phyloP scores from a whole-genome alignment of 225 moss, liverwort and hornwort species.

The Antitrichia curtipendula region DNA sequence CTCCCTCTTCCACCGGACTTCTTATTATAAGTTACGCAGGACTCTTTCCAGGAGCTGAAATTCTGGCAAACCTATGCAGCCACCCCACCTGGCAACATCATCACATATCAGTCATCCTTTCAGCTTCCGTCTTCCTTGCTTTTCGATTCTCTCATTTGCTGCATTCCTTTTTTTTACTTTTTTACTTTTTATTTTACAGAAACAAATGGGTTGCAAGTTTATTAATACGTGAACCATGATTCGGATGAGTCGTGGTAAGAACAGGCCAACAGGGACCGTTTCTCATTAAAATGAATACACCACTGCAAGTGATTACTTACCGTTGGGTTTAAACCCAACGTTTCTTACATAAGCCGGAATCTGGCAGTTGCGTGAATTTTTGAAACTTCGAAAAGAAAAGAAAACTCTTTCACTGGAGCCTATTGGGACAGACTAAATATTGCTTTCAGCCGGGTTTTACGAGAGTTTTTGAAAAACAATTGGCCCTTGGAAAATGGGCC shows the following conservation, averaged over 20 bases:
- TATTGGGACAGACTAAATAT: too few species aligned
- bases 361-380: neutral
- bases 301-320: neutral
- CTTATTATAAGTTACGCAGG: neutral
- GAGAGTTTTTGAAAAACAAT: neutral
- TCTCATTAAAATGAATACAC: neutral
- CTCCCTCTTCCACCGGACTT: neutral
- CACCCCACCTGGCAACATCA: neutral
- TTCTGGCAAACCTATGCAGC: neutral
- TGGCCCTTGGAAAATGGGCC: neutral
- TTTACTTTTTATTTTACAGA: neutral
- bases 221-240: neutral
- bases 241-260: too few species aligned
- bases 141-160: neutral
- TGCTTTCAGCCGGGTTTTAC: neutral
- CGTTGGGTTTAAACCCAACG: neutral
- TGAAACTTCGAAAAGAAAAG: neutral
- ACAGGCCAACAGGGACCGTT: neutral
- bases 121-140: neutral
- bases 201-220: neutral
- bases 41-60: neutral
- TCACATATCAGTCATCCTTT: neutral
- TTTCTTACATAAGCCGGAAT: neutral
- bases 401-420: neutral
- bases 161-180: neutral